These are phyloP conservation scores for Fusarium sp. DNA, from an alignment of 2,329 filamentous ascomycete species.

Conservation along the genomic window DNA sequence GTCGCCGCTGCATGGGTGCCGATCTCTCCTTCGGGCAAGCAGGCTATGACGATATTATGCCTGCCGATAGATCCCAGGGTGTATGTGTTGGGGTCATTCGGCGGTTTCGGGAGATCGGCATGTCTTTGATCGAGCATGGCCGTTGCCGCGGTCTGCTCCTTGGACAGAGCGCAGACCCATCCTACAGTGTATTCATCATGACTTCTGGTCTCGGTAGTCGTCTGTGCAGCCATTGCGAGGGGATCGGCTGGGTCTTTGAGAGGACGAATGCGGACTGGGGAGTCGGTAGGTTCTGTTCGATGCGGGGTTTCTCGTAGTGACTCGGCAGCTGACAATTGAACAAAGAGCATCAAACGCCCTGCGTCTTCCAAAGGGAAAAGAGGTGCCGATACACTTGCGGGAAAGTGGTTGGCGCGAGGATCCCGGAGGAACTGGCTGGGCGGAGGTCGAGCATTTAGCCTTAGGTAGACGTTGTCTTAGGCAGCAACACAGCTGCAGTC, in stretches of 20 bases:
- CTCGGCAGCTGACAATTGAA: neutral
- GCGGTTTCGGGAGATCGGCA: neutral
- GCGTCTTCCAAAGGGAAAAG: neutral
- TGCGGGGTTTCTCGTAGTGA: neutral
- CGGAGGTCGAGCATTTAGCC: neutral
- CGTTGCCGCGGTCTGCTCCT: neutral
- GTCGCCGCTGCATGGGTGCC: neutral
- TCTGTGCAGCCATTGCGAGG: neutral
- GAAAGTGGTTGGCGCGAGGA: neutral
- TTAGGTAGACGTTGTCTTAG: neutral
- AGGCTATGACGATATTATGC: constrained; percentile 2
- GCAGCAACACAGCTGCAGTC: neutral
- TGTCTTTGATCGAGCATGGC: neutral
- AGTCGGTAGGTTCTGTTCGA: too few species aligned
- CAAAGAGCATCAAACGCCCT: neutral
- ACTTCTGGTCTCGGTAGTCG: neutral
- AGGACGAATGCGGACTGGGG: too few species aligned
- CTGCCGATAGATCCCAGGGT: neutral
- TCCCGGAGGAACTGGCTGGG: neutral
- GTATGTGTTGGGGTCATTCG: neutral
- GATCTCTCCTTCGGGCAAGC: neutral
- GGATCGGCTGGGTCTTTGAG: neutral
- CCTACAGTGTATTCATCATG: neutral
- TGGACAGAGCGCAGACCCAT: neutral
- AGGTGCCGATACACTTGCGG: neutral